Conservation (phyloP, 495 filamentous ascomycete genomes). For the Ascodesmis nigricans region DNA sequence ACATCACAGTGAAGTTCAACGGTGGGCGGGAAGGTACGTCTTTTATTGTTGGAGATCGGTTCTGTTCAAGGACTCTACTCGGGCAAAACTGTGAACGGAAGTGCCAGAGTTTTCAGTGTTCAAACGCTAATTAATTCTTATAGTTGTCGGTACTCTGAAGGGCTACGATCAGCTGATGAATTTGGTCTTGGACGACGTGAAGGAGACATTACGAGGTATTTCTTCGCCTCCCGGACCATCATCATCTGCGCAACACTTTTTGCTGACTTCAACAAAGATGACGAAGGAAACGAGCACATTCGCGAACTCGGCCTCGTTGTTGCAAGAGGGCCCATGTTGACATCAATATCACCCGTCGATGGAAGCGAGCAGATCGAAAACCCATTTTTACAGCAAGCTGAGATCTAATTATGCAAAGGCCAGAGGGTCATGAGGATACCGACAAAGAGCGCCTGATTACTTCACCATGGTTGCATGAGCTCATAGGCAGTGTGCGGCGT, state of each 20-base stretch:
- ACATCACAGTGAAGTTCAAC: slow-evolving; percentile 85
- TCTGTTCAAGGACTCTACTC: too few relatives aligned
- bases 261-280: slow-evolving; percentile 35
- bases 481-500: too few relatives aligned
- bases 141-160: slow-evolving; percentile 74
- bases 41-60: neutral
- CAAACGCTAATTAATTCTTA: slow-evolving; percentile 1
- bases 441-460: too few relatives aligned
- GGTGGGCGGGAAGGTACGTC: slow-evolving; percentile 71
- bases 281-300: slow-evolving; percentile 69
- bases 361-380: slow-evolving; percentile 92
- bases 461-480: too few relatives aligned
- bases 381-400: slow-evolving; percentile 51
- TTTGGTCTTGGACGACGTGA: slow-evolving; percentile 79
- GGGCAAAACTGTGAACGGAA: too few relatives aligned
- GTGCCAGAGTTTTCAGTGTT: too few relatives aligned
- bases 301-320: slow-evolving; percentile 77
- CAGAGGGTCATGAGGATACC: too few relatives aligned
- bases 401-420: too few relatives aligned
- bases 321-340: slow-evolving; percentile 75
- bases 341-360: slow-evolving; percentile 76
- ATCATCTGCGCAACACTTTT: slow-evolving; percentile 3
- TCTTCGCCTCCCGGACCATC: neutral
- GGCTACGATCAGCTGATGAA: slow-evolving; percentile 97
- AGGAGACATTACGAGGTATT: slow-evolving; percentile 69